A percentile compares a stretch with the other conserved stretches of the same genome.
Evolutionary conservation across 257 asterid species (phyloP).

Genomic region (Ilex aquifolium): DNA sequence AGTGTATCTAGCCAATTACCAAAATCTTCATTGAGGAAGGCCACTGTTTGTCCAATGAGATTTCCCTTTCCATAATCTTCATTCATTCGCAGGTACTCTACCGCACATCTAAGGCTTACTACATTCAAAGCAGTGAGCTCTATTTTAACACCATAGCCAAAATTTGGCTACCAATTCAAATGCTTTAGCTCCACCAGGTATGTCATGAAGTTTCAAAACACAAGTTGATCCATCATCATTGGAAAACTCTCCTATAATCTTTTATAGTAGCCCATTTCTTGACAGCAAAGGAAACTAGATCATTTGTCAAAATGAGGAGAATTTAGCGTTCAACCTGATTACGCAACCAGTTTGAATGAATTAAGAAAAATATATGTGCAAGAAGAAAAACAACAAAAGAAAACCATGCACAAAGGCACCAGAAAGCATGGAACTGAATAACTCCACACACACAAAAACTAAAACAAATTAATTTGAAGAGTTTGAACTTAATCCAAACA

Average conservation of each 20-base stretch:
- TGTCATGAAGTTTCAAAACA: not conserved
- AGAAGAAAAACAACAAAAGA: too few species aligned
- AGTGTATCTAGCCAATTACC: constrained; percentile 10
- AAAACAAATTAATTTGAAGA: too few species aligned
- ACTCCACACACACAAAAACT: too few species aligned
- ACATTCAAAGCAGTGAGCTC: constrained; percentile 7
- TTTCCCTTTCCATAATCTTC: constrained; percentile 5
- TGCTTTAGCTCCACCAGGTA: constrained; percentile 9
- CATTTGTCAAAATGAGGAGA: too few species aligned
- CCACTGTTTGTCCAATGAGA: constrained; percentile 9
- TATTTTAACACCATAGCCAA: constrained; percentile 12
- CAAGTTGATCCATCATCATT: not conserved
- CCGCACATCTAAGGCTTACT: constrained; percentile 12
- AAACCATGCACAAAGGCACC: too few species aligned
- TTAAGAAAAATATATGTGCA: too few species aligned
- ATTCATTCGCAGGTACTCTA: constrained; percentile 12
- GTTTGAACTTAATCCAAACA: too few species aligned
- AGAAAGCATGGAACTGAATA: too few species aligned
- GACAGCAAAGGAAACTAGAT: constrained; percentile 14
- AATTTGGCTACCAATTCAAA: constrained; percentile 14
- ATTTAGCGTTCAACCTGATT: too few species aligned
- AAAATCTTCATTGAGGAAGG: constrained; percentile 7
- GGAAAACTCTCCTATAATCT: constrained; percentile 4
- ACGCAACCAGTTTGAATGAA: too few species aligned
- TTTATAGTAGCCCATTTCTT: constrained; percentile 14